Percentiles rank a stretch among this genome's conserved stretches.
Evolutionary conservation across 306 rosid genomes (phyloP).

Genomic region (Cucumis hystrix): DNA sequence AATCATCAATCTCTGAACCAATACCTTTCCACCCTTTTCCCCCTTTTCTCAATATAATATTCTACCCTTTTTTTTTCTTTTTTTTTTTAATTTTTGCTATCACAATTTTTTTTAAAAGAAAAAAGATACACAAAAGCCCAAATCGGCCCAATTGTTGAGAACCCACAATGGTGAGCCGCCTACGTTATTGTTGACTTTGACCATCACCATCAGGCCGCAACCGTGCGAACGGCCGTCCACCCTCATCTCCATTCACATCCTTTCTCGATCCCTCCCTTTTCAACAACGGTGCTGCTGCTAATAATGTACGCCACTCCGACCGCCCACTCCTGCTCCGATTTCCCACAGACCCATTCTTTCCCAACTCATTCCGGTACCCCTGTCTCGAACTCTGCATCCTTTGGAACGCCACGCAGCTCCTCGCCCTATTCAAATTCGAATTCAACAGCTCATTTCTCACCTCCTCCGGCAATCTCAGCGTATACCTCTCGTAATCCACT

Average conservation of each 20-base stretch:
- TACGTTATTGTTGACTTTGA: not conserved
- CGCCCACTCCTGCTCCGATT: not conserved
- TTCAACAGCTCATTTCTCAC: slow-evolving; percentile 3
- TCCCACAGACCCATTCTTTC: not conserved
- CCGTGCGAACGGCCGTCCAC: slow-evolving; percentile 4
- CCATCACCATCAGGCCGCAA: not conserved
- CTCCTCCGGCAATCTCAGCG: slow-evolving; percentile 11
- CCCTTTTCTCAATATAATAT: not conserved
- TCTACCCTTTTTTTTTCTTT: too few species aligned
- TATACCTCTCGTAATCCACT: not conserved
- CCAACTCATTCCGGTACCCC: not conserved
- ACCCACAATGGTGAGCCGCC: not conserved
- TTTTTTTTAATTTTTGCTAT: too few species aligned
- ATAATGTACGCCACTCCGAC: slow-evolving; percentile 1
- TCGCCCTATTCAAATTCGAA: slow-evolving; percentile 5
- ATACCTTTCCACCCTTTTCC: not conserved
- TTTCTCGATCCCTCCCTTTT: not conserved
- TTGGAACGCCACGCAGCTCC: slow-evolving; percentile 11
- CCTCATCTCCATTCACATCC: not conserved
- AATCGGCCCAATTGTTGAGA: not conserved
- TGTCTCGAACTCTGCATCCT: slow-evolving; percentile 4
- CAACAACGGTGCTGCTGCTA: not conserved
- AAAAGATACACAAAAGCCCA: not conserved
- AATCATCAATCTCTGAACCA: not conserved
- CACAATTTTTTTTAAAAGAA: too few species aligned